Evolutionary conservation across 768 basidiomycete species (phyloP).

Genomic region (Pisolithus marmoratus): DNA sequence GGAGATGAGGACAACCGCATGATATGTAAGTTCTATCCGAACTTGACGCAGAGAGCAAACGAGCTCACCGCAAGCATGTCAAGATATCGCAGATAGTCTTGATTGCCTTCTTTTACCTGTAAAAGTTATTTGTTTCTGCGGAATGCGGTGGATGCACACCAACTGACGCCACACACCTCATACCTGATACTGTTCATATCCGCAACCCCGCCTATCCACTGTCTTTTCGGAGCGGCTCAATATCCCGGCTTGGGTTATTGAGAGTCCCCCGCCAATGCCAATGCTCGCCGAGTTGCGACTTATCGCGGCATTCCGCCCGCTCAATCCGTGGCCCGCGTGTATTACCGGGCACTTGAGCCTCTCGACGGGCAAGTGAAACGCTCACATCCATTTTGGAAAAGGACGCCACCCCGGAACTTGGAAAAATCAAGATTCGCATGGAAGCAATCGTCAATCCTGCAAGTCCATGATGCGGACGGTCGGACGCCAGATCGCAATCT

Average conservation of each 20-base stretch:
- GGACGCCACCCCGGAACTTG: not conserved
- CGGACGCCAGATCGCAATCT: conserved; percentile 16
- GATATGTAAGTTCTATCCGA: not conserved
- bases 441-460: conserved; percentile 15
- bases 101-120: too few relatives aligned
- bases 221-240: not conserved
- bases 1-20: not conserved
- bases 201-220: not conserved
- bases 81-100: too few relatives aligned
- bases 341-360: not conserved
- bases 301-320: not conserved
- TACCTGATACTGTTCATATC: too few relatives aligned
- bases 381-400: conserved; percentile 1
- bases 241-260: not conserved
- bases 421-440: conserved; percentile 9
- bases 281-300: conserved; percentile 15
- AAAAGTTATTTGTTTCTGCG: too few relatives aligned
- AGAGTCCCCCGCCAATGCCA: conserved; percentile 2
- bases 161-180: too few relatives aligned
- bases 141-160: too few relatives aligned
- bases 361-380: conserved; percentile 1
- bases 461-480: conserved; percentile 9
- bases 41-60: too few relatives aligned
- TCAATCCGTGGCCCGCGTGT: not conserved
- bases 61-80: too few relatives aligned